Evolutionary conservation across 108 stramenopile species (phyloP).

Genomic region (Pseudonitzschia multistriata): DNA sequence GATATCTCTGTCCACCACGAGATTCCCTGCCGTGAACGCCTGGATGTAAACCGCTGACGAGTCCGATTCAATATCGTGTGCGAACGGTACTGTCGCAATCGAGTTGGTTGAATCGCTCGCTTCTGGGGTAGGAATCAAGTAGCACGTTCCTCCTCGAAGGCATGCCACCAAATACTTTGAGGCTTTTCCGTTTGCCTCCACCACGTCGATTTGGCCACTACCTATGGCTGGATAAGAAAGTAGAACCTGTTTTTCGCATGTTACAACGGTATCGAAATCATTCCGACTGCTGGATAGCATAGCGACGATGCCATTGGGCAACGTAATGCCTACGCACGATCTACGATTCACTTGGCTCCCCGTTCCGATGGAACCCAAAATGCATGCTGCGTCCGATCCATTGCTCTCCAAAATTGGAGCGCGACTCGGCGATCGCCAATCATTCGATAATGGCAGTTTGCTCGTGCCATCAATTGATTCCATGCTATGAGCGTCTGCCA

Average conservation of each 20-base stretch:
- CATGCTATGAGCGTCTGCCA: neutral
- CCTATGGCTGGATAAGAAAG: conserved; percentile 42
- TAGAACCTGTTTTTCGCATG: conserved; percentile 27
- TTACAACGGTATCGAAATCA: conserved; percentile 22
- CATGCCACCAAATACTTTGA: conserved; percentile 53
- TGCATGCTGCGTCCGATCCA: conserved; percentile 13
- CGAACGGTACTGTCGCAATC: conserved; percentile 38
- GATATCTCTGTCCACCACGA: neutral
- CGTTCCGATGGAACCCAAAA: neutral
- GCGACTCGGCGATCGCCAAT: neutral
- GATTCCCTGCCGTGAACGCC: conserved; percentile 48
- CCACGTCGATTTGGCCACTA: conserved; percentile 10
- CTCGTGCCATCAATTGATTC: conserved; percentile 4
- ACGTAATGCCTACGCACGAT: conserved; percentile 12
- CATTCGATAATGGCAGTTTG: neutral
- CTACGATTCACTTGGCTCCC: neutral
- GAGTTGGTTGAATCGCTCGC: conserved; percentile 4
- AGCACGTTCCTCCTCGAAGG: conserved; percentile 63
- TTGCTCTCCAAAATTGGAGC: conserved; percentile 13
- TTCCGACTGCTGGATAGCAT: conserved; percentile 9
- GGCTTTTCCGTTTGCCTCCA: neutral
- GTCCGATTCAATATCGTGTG: conserved; percentile 46
- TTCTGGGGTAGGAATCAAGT: conserved; percentile 40
- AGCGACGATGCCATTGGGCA: conserved; percentile 25
- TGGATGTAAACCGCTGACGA: conserved; percentile 45